Evolutionary conservation across 176 grass and related monocot genomes (phyloP).

Genomic region (Cenchrus americanus): DNA sequence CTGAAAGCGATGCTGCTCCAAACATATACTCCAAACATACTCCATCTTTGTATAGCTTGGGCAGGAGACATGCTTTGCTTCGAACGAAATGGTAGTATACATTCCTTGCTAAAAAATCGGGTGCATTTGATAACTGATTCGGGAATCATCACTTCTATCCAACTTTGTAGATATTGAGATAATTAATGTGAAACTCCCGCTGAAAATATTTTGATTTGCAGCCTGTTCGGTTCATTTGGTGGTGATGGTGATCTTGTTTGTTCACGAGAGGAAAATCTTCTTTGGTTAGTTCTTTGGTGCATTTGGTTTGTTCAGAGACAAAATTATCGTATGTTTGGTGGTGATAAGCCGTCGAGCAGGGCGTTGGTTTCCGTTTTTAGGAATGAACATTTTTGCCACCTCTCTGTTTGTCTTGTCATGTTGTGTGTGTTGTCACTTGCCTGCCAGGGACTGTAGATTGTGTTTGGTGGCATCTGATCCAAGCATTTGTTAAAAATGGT

Average conservation of each 20-base stretch:
- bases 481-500: background rate
- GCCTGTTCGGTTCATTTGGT: no score
- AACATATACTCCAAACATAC: background rate
- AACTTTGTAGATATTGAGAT: background rate
- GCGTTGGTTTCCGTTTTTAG: no score
- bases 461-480: background rate
- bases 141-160: background rate
- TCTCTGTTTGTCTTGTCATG: no score
- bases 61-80: conserved; percentile 22
- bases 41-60: background rate
- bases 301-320: no score
- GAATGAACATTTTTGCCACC: background rate
- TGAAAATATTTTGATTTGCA: background rate
- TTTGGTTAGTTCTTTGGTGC: no score
- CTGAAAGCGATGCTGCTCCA: conserved; percentile 16
- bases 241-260: no score
- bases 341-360: no score
- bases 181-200: background rate
- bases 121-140: background rate
- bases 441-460: background rate
- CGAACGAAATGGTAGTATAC: background rate
- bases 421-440: background rate
- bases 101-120: background rate
- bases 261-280: no score
- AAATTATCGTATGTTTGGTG: no score